phyloP scores from a whole-genome alignment of 352 stramenopile species.

The Phytophthora capsici region DNA sequence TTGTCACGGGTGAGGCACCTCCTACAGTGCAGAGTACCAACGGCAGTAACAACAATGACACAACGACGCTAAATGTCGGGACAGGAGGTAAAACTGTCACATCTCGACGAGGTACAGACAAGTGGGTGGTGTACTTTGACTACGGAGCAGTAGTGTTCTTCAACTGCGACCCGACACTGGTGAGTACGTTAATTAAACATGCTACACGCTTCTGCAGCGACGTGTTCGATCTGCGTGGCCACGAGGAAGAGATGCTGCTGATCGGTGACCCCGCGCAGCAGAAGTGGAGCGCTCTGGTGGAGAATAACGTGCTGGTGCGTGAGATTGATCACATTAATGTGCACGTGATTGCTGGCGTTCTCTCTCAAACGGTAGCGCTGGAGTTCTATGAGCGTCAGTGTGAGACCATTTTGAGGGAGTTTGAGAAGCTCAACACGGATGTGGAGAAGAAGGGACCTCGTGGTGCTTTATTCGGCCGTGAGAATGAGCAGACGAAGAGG shows the following conservation, averaged over 20 bases:
- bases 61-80: constrained; percentile 53
- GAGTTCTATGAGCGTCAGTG: constrained; percentile 97
- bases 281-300: constrained; percentile 82
- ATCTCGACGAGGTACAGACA: constrained; percentile 86
- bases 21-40: constrained; percentile 10
- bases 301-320: constrained; percentile 84
- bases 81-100: constrained; percentile 55
- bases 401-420: constrained; percentile 95
- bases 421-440: constrained; percentile 93
- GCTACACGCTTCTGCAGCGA: constrained; percentile 79
- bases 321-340: constrained; percentile 88
- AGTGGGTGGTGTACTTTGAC: constrained; percentile 93
- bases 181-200: constrained; percentile 78
- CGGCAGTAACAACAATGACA: constrained; percentile 35
- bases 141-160: constrained; percentile 94
- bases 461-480: constrained; percentile 75
- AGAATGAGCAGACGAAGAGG: constrained; percentile 80
- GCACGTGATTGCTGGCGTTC: constrained; percentile 94
- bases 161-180: constrained; percentile 85
- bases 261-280: constrained; percentile 69
- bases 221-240: constrained; percentile 78
- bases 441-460: constrained; percentile 81
- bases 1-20: constrained; percentile 47
- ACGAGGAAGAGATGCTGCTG: constrained; percentile 83
- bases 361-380: constrained; percentile 96